Base-by-base conservation (phyloP, 371 early-diverging fungal genomes). In the Dentiscutata heterogama region DNA sequence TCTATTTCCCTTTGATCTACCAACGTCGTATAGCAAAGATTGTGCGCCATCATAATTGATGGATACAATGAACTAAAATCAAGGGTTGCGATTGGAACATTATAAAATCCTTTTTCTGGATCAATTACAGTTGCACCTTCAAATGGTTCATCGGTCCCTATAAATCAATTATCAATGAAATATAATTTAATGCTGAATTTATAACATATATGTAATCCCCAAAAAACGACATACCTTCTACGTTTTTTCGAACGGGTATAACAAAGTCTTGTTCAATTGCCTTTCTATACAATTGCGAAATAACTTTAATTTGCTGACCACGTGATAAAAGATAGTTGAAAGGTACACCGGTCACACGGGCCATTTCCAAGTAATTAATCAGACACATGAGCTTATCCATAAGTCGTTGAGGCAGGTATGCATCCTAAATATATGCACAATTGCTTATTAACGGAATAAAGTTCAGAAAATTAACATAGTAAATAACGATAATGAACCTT, bases 31-130 rank as follows among this genome's bases (percentile, higher is more conserved):
- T 99, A 99, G 87, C 99, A 99, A 25, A 99, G 89, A 85, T 99
- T 99, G 86, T 99, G 98, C 7, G 99, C 99, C 94, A 99, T 99
- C 98, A 99, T 99, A 84, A 99, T 99, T 13, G 99, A 99, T 13
- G 99, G 99, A 88, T 99, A 99, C 86, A 99, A 92, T 0, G 99
- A 99, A 0, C 95, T 95, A 88, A 99, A 99, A 93, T 99, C 99
- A 27, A 99, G 92, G 0, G 99, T 99, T 10, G 99, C 97, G 83
- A 99, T 98, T 2, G 99, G 99, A 4, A 92, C 89, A 78, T 95
- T 94, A 85, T 99, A 99, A 84, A 95, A 99, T 13, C 99, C 99
- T 83, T 93, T 95, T 64, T 92, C 91, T 31, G 99, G 99, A 67
- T 99, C 99, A 88, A 99, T 98, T 54, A 99, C 99, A 14, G 96